Evolutionary conservation across 2,329 filamentous ascomycete genomes (phyloP), one percentile per base, ranked within the genome.

Genomic region (Chalaropsis ovoidea): DNA sequence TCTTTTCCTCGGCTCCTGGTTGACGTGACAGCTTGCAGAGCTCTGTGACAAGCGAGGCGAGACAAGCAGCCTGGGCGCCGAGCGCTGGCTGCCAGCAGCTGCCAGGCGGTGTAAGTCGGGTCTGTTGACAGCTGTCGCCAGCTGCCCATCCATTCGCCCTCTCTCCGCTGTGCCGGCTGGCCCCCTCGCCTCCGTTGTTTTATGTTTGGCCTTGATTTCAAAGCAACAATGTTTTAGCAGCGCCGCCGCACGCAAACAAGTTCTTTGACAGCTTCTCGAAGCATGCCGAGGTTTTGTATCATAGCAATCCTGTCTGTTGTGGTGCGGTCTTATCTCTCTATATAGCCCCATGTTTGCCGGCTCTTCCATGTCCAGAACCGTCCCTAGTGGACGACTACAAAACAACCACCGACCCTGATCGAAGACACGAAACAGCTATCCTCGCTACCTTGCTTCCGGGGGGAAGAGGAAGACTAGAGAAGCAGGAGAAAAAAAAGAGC

Each of bases 251-350:
- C 13, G 52, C 27, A 17, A n/a, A 39, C 27, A 39, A 0, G 27
- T 19, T 58, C 52, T 39, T 35, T 39, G 52, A 58, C 52, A 58
- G 52, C 27, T 58, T 58, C 52, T 39, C 52, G 27, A 39, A 19
- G 22, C 15, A 39, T 35, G 52, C 27, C n/a, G n/a, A 58, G 17
- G 52, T 39, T 58, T 58, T 31, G 52, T 22, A 35, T 58, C 17
- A 17, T 7, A n/a, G 17, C 52, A 17, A n/a, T 56, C 27, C 8
- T 5, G 15, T 11, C 47, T 3, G 8, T 15, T 27, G 22, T 52
- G 19, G 4, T 49, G 3, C 24, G 22, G 7, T 22, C 7, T 10
- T 24, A 2, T 27, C 6, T 52, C 24, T 24, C 2, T 24, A 13
- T 49, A 19, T 24, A 39, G 35, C 35, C 35, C 35, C n/a, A 4